Base-by-base conservation (phyloP, 768 basidiomycete species). In the Leccinellum albellum region DNA sequence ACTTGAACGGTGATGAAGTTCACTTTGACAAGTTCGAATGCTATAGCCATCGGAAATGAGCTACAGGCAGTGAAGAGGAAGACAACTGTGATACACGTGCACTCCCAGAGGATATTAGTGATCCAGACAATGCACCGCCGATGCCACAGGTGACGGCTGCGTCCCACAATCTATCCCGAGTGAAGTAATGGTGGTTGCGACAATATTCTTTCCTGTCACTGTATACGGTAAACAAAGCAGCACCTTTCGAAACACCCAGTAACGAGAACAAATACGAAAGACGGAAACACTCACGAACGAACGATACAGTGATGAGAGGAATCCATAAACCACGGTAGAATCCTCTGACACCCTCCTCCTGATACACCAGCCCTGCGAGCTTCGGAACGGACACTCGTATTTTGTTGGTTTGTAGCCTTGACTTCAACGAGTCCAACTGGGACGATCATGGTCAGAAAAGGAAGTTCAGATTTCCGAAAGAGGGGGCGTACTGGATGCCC, bases 1-100 rank as follows among this genome's bases (percentile, higher is more conserved):
- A 31, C 24, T n/a, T 50, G n/a, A 53, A 48, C 35, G 44, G 20
- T 49, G 26, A 49, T 55, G 14, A 56, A 48, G 56, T 73, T 58
- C 57, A 94, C 93, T 81, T 98, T 98, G 68, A 98, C 92, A 35
- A 98, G 87, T 73, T 98, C 94, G 66, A 98, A 98, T 47, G 94
- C 91, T 83, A 42, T 54, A 26, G 47, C 23, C 55, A 23, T 44
- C 6, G 35, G 15, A 8, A 14, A 26, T 68, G 24, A 64, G 56
- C 26, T 57, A 49, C 80, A 46, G 50, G 51, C 21, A 60, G 23
- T 31, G 23, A 17, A 50, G 40, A 21, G 48, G 40, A 48, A 37
- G 51, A 26, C 9, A 21, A 45, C 6, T 53, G 55, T 29, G 40
- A 88, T 89, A 74, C 71, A 93, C 91, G 94, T 60, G 91, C 87